Base-by-base conservation (phyloP, 106 monocot species). In the Gastrodia elata region DNA sequence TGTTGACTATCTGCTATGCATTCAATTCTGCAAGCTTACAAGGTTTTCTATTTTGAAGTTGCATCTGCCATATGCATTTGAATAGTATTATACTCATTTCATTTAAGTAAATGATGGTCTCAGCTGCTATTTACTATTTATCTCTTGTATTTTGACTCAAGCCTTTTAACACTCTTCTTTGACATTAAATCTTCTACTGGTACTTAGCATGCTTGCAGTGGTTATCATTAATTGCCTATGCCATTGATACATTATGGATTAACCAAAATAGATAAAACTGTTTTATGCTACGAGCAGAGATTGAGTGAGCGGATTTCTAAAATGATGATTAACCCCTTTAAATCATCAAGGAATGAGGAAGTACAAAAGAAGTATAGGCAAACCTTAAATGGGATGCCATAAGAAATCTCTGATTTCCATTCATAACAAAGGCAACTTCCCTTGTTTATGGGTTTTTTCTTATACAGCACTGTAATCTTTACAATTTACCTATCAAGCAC, bases 1-100 rank as follows among this genome's bases (percentile, higher is more conserved):
- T 71, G 91, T 98, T 76, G 90, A 93, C 41, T 98, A 93, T 82
- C 82, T 98, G 74, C 71, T 98, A 33, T 98, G 97, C 56, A 93
- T 98, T 58, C 97, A 98, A 72, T 98, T 98, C 73, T 98, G 97
- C 80, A 98, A 98, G 71, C 56, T 98, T 43, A 98, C 97, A 76
- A 98, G 97, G 97, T 98, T 72, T 70, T 80, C 79, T 37, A 20
- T 41, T 14, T 46, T 75, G 25, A 36, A 3, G 8, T 40, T 75
- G 26, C 40, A 38, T 57, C 25, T 40, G 38, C 69, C 1, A 9
- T 2, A 40, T 69, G 24, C 25, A 35, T 16, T 20, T 67, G 18
- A 67, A 61, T 32, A 32, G 2, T 61, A 30, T 61, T 30, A 30
- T 5, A 32, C 30, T 61, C 61, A 32, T 32, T 61, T 30, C 22